Evolutionary conservation across 148 eudicot genomes (phyloP).

Genomic region (Fagopyrum esculentum): DNA sequence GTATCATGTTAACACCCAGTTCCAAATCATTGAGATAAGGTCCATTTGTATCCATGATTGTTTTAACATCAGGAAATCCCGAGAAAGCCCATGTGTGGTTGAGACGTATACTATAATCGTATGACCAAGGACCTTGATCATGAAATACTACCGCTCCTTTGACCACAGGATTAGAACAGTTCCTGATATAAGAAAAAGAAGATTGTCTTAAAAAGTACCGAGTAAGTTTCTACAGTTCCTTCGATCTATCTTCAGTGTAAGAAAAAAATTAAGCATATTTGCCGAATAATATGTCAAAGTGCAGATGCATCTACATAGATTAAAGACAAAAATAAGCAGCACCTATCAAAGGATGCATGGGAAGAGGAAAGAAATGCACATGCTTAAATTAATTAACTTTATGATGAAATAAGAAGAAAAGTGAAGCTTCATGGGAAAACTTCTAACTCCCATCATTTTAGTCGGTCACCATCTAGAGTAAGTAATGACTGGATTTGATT

Average conservation of each 20-base stretch:
- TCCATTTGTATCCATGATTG: conserved; percentile 93
- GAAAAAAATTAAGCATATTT: neutral
- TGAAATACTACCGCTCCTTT: conserved; percentile 96
- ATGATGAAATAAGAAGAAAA: neutral
- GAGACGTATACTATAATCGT: conserved; percentile 96
- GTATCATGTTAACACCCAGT: conserved; percentile 66
- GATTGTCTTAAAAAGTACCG: neutral
- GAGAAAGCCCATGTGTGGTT: conserved; percentile 98
- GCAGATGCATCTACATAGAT: neutral
- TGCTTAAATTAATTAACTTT: no score
- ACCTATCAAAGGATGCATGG: neutral
- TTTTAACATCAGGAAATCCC: conserved; percentile 87
- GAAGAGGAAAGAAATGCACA: neutral
- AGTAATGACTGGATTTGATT: neutral
- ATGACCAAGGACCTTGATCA: conserved; percentile 76
- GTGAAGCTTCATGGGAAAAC: neutral
- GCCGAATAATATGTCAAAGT: neutral
- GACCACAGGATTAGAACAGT: conserved; percentile 67
- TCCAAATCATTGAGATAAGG: conserved; percentile 91
- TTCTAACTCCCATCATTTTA: neutral
- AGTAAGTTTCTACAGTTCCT: neutral
- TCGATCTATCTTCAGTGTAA: neutral
- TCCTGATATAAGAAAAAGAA: conserved; percentile 38
- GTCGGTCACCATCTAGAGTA: neutral
- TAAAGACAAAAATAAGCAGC: neutral